Evolutionary conservation across 352 stramenopile species (phyloP).

Genomic region (Phytophthora pistaciae): DNA sequence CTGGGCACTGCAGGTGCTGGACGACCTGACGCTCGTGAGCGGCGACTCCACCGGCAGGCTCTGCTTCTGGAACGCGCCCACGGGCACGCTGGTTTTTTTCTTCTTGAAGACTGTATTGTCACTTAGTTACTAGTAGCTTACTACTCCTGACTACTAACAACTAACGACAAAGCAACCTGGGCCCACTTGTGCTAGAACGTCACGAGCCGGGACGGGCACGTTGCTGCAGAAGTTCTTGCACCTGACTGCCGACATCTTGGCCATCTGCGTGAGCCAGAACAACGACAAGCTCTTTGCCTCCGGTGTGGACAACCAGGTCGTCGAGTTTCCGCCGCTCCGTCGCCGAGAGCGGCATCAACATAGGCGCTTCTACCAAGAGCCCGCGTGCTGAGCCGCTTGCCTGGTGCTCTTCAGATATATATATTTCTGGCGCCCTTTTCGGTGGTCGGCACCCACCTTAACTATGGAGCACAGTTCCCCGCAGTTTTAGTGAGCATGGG

Average conservation of each 20-base stretch:
- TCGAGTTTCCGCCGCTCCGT: constrained; percentile 76
- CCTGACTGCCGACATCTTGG: constrained; percentile 91
- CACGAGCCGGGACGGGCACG: constrained; percentile 67
- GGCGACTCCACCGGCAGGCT: constrained; percentile 94
- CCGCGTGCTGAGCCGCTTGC: too few relatives aligned
- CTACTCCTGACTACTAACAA: too few relatives aligned
- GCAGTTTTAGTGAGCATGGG: too few relatives aligned
- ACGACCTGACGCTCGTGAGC: constrained; percentile 93
- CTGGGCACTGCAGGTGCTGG: constrained; percentile 92
- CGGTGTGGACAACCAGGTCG: constrained; percentile 94
- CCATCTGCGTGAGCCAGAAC: constrained; percentile 81
- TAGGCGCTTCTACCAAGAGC: constrained; percentile 46
- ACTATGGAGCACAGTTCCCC: too few relatives aligned
- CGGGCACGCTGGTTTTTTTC: constrained; percentile 75
- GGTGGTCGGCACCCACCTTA: too few relatives aligned
- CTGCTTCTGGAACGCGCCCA: constrained; percentile 94
- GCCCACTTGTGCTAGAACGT: too few relatives aligned
- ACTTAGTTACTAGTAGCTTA: too few relatives aligned
- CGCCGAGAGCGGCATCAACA: constrained; percentile 63
- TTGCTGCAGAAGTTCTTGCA: constrained; percentile 94
- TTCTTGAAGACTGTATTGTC: too few relatives aligned
- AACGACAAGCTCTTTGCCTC: constrained; percentile 94
- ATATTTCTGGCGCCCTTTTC: too few relatives aligned
- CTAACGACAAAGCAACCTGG: too few relatives aligned
- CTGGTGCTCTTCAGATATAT: too few relatives aligned